Conservation (phyloP, 805 yeast species). For the Schwanniomyces pseudopolymorphus region DNA sequence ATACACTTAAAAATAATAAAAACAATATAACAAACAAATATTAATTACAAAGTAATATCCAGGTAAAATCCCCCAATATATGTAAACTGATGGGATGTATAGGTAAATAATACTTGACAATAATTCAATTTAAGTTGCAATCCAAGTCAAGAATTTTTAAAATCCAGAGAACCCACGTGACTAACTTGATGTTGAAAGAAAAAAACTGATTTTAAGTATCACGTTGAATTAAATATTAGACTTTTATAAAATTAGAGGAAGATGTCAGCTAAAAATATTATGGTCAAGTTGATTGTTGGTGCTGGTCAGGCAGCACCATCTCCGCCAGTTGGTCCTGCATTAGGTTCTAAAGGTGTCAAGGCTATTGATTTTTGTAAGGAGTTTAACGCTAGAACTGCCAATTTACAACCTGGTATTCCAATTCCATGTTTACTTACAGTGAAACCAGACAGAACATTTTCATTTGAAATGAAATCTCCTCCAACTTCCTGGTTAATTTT, state of each 20-base stretch:
- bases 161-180: not conserved
- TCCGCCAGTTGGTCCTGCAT: slow-evolving; percentile 98
- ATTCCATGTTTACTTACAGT: slow-evolving; percentile 83
- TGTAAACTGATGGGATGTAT: too few relatives aligned
- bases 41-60: too few relatives aligned
- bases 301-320: slow-evolving; percentile 99
- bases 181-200: not conserved
- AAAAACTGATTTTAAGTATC: not conserved
- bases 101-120: too few relatives aligned
- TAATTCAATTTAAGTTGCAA: not conserved
- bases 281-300: slow-evolving; percentile 88
- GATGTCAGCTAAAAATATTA: slow-evolving; percentile 50
- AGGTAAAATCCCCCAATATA: too few relatives aligned
- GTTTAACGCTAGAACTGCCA: slow-evolving; percentile 95
- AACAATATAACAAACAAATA: too few relatives aligned
- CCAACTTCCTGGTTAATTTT: slow-evolving; percentile 84
- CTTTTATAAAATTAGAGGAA: not conserved
- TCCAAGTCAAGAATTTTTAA: not conserved
- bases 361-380: slow-evolving; percentile 98
- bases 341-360: slow-evolving; percentile 97
- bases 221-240: not conserved
- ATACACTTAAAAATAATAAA: too few relatives aligned
- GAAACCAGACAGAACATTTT: slow-evolving; percentile 87
- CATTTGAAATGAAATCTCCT: slow-evolving; percentile 86
- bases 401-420: slow-evolving; percentile 81